Percentiles rank a stretch among this genome's conserved stretches.
Evolutionary conservation across 495 filamentous ascomycete species (phyloP).

Genomic region (Rhizodiscina lignyota): DNA sequence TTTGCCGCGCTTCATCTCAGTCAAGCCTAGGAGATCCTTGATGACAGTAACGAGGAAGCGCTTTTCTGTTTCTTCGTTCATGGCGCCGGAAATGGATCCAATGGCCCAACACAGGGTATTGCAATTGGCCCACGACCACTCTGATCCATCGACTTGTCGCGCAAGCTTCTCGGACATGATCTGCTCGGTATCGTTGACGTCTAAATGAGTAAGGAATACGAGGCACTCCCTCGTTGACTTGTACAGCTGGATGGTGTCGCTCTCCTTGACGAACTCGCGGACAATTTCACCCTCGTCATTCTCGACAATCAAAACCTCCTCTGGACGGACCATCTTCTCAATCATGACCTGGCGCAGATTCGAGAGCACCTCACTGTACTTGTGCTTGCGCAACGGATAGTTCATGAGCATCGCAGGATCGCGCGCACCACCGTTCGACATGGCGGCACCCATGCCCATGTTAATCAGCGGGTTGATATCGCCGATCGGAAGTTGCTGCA

Average conservation of each 20-base stretch:
- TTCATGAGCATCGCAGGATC: constrained; percentile 67
- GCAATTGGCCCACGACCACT: constrained; percentile 99
- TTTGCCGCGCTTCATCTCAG: constrained; percentile 97
- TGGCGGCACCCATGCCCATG: constrained; percentile 35
- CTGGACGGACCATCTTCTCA: constrained; percentile 96
- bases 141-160: constrained; percentile 79
- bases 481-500: constrained; percentile 82
- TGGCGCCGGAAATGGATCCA: constrained; percentile 92
- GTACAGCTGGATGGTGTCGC: constrained; percentile 96
- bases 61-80: constrained; percentile 99
- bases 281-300: constrained; percentile 99
- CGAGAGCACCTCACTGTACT: constrained; percentile 83
- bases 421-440: constrained; percentile 65
- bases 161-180: constrained; percentile 99
- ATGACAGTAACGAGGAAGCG: constrained; percentile 96
- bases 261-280: constrained; percentile 96
- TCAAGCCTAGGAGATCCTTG: constrained; percentile 94
- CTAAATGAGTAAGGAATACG: constrained; percentile 93
- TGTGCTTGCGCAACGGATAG: constrained; percentile 90
- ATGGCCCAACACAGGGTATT: constrained; percentile 99
- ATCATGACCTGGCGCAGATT: constrained; percentile 97
- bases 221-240: constrained; percentile 96
- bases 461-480: constrained; percentile 78
- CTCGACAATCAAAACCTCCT: constrained; percentile 98
- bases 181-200: constrained; percentile 89